Conservation (phyloP, 2,329 filamentous ascomycete genomes). For the Hypoxylon sp. region DNA sequence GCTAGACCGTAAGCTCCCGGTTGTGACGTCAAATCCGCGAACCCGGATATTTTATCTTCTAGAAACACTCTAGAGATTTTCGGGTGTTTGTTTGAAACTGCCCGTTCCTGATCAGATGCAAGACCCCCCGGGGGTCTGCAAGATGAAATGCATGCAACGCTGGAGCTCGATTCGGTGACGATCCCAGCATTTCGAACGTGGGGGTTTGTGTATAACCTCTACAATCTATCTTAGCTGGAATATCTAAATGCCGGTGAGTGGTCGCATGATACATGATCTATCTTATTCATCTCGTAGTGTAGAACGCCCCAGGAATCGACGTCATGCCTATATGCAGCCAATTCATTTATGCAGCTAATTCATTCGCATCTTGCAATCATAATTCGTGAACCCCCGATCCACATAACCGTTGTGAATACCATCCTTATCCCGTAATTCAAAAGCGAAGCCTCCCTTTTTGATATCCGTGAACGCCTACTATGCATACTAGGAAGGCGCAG, state of each 20-base stretch:
- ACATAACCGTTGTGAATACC: constrained; percentile 3
- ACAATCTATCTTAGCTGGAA: background rate
- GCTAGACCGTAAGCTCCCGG: constrained; percentile 24
- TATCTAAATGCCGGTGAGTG: background rate
- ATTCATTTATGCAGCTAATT: no score
- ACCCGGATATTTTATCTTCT: constrained; percentile 3
- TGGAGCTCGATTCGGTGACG: constrained; percentile 10
- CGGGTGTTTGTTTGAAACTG: background rate
- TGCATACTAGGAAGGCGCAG: background rate
- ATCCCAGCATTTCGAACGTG: constrained; percentile 12
- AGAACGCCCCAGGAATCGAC: no score
- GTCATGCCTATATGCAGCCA: no score
- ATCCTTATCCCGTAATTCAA: background rate
- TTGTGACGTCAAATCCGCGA: constrained; percentile 29
- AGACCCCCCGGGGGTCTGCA: constrained; percentile 9
- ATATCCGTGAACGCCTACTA: background rate
- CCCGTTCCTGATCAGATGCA: constrained; percentile 16
- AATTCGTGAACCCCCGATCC: constrained; percentile 4
- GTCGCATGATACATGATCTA: background rate
- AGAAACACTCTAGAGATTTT: constrained; percentile 10
- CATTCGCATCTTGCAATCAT: constrained; percentile 9
- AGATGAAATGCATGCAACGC: constrained; percentile 23
- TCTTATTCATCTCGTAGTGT: background rate
- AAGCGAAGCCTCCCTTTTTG: background rate
- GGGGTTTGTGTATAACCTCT: constrained; percentile 7